Percentiles rank a stretch among this genome's conserved stretches.
Evolutionary conservation across 2,329 filamentous ascomycete species (phyloP).

Genomic region (Aspergillus costaricaensis): DNA sequence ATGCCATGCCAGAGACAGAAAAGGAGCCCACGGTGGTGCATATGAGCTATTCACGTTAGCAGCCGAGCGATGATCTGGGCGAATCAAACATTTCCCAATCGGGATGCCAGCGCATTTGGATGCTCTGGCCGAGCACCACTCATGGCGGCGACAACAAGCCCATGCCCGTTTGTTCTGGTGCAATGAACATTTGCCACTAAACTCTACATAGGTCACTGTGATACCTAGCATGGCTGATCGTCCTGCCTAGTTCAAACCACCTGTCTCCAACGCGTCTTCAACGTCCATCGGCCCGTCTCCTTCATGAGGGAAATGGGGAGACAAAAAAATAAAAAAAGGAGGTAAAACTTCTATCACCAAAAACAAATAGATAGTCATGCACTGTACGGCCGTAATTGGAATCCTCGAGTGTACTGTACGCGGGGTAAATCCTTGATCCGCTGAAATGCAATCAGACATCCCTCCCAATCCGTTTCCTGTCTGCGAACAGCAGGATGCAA

Average conservation of each 20-base stretch:
- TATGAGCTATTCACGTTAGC: not conserved
- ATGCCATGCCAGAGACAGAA: no score
- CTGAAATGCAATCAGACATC: constrained; percentile 25
- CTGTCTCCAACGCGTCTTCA: not conserved
- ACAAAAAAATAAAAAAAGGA: not conserved
- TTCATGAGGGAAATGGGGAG: no score
- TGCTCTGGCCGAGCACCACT: not conserved
- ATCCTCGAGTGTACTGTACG: constrained; percentile 11
- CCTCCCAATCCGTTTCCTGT: constrained; percentile 19
- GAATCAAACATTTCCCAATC: not conserved
- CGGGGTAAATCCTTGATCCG: constrained; percentile 16
- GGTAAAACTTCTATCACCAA: not conserved
- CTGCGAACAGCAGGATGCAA: constrained; percentile 9
- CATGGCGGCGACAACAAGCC: not conserved
- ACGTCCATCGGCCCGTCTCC: not conserved
- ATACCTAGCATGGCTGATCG: not conserved
- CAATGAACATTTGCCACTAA: not conserved
- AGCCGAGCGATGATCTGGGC: not conserved
- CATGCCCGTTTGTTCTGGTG: not conserved
- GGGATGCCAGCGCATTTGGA: not conserved
- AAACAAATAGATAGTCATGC: not conserved
- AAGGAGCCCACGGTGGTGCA: not conserved
- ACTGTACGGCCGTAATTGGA: constrained; percentile 4
- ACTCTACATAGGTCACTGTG: no score
- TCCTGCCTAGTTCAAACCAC: not conserved